Conservation (phyloP, 805 yeast species). For the Metschnikowia aberdeeniae region DNA sequence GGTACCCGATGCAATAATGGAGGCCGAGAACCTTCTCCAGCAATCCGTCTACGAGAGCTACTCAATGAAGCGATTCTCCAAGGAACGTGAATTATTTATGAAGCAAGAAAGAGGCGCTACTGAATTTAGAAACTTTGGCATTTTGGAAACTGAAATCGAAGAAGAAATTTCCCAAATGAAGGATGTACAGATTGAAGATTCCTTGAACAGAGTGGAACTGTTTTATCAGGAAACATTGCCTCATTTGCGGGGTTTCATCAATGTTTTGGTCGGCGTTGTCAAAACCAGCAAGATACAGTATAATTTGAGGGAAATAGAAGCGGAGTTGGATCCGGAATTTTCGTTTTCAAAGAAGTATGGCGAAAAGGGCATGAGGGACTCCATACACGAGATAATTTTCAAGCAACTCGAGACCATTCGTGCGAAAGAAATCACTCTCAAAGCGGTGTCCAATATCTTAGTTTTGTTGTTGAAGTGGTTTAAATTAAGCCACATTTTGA, state of each 20-base stretch:
- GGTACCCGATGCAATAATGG: slow-evolving; percentile 72
- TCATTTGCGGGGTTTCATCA: slow-evolving; percentile 58
- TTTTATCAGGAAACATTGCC: slow-evolving; percentile 54
- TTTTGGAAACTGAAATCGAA: slow-evolving; percentile 16
- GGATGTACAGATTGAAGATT: slow-evolving; percentile 28
- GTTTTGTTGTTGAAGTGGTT: slow-evolving; percentile 67
- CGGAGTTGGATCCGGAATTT: slow-evolving; percentile 32
- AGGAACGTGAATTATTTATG: slow-evolving; percentile 67
- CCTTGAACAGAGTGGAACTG: slow-evolving; percentile 53
- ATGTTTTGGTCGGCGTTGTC: slow-evolving; percentile 62
- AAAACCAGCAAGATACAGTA: slow-evolving; percentile 44
- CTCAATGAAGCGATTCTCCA: slow-evolving; percentile 66
- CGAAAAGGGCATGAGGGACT: slow-evolving; percentile 3
- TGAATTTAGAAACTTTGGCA: slow-evolving; percentile 23
- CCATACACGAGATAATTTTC: slow-evolving; percentile 19
- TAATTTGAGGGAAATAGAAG: slow-evolving; percentile 32
- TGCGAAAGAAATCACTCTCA: slow-evolving; percentile 60
- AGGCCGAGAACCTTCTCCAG: slow-evolving; percentile 68
- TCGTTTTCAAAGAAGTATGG: slow-evolving; percentile 22
- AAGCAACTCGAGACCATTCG: slow-evolving; percentile 52
- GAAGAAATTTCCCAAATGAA: slow-evolving; percentile 30
- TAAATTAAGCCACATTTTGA: slow-evolving; percentile 69
- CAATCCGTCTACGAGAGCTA: slow-evolving; percentile 62
- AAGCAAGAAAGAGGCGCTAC: slow-evolving; percentile 60
- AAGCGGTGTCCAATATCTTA: slow-evolving; percentile 54